phyloP scores from a whole-genome alignment of 495 filamentous ascomycete genomes.

The Penicillium flavigenum region DNA sequence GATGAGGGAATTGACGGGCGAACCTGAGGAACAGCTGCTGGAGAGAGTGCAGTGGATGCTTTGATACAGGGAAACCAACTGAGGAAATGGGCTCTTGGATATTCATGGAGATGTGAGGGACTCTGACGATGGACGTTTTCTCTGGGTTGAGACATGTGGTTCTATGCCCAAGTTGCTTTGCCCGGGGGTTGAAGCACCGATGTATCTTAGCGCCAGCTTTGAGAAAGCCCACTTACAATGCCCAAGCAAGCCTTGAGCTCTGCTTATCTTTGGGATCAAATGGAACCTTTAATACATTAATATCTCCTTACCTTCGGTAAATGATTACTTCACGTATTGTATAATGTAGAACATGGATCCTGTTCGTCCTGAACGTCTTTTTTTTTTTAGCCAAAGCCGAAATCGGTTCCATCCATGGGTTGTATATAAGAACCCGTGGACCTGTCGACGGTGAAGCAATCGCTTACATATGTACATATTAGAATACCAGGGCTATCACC shows the following conservation, averaged over 20 bases:
- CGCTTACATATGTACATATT: too few relatives aligned
- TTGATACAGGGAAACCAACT: not conserved
- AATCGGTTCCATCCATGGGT: too few relatives aligned
- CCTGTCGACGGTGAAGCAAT: not conserved
- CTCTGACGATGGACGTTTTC: not conserved
- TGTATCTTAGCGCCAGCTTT: not conserved
- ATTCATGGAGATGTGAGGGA: not conserved
- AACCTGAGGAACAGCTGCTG: not conserved
- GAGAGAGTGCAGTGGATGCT: not conserved
- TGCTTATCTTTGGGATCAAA: not conserved
- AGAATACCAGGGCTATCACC: too few relatives aligned
- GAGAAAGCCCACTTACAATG: not conserved
- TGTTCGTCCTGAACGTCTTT: not conserved
- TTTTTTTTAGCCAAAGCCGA: not conserved
- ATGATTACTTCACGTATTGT: not conserved
- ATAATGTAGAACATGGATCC: not conserved
- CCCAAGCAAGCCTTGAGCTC: not conserved
- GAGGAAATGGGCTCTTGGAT: not conserved
- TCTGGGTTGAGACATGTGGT: not conserved
- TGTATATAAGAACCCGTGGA: not conserved
- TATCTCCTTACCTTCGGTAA: not conserved
- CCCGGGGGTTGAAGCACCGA: not conserved
- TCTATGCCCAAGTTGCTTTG: not conserved
- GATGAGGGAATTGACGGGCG: not conserved
- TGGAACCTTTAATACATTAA: not conserved